phyloP scores from a whole-genome alignment of 1,284 basidiomycete species.

The Vanrija pseudolonga region DNA sequence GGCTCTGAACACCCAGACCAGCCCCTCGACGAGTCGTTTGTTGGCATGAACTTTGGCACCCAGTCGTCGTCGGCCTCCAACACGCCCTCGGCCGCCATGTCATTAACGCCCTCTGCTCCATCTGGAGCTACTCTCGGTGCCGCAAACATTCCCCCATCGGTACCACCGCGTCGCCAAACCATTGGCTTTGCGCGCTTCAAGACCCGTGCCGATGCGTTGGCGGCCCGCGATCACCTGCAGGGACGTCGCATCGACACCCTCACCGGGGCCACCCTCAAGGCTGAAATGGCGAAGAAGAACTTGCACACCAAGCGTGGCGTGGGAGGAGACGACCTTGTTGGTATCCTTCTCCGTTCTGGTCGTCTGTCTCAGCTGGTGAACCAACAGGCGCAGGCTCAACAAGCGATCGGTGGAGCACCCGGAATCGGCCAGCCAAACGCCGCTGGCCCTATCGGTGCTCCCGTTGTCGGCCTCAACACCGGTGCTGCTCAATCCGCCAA shows the following conservation, averaged over 20 bases:
- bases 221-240: slow-evolving; percentile 83
- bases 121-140: slow-evolving; percentile 31
- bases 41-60: slow-evolving; percentile 35
- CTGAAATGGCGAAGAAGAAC: slow-evolving; percentile 99
- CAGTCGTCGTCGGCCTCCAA: slow-evolving; percentile 38
- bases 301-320: slow-evolving; percentile 88
- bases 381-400: slow-evolving; percentile 15
- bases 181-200: slow-evolving; percentile 98
- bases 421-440: too few relatives aligned
- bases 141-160: slow-evolving; percentile 16
- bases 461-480: slow-evolving; percentile 2
- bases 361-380: slow-evolving; percentile 25
- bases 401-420: too few relatives aligned
- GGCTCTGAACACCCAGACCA: slow-evolving; percentile 13
- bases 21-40: slow-evolving; percentile 38
- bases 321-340: slow-evolving; percentile 49
- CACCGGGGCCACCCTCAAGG: slow-evolving; percentile 88
- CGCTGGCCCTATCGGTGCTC: background rate
- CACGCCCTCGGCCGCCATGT: slow-evolving; percentile 45
- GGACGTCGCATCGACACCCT: slow-evolving; percentile 91
- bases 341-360: slow-evolving; percentile 36
- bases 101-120: slow-evolving; percentile 54
- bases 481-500: slow-evolving; percentile 20
- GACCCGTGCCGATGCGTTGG: slow-evolving; percentile 78
- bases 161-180: slow-evolving; percentile 66